Conservation (phyloP, 2,329 filamentous ascomycete species). For the Chaetomiaceae sp. region DNA sequence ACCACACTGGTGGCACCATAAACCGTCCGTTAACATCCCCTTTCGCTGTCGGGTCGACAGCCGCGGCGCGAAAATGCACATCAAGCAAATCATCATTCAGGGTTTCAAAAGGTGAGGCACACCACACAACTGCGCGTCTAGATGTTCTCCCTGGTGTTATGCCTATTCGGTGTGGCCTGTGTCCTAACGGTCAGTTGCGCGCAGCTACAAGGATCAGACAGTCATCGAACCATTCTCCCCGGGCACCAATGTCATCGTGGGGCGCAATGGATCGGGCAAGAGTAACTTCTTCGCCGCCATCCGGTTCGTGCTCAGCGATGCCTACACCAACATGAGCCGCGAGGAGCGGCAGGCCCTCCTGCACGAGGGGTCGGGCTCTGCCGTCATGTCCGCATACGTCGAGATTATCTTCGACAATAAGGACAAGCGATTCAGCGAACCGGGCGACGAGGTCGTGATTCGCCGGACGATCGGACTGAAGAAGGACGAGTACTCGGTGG, state of each 20-base stretch:
- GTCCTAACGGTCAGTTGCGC: conserved; percentile 3
- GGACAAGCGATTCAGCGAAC: conserved; percentile 90
- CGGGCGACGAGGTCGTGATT: conserved; percentile 82
- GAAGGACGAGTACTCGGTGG: conserved; percentile 97
- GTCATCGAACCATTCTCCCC: conserved; percentile 97
- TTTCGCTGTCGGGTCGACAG: conserved; percentile 26
- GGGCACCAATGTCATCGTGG: conserved; percentile 96
- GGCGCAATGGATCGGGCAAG: conserved; percentile 98
- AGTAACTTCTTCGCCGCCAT: conserved; percentile 99
- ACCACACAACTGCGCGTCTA: background rate
- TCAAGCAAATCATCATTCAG: conserved; percentile 99
- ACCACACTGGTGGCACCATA: conserved; percentile 1
- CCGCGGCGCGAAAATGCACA: conserved; percentile 64
- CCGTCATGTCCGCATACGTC: conserved; percentile 98
- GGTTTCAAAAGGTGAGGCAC: conserved; percentile 85
- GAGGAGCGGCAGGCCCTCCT: conserved; percentile 93
- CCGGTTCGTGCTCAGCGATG: conserved; percentile 95
- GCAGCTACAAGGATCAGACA: conserved; percentile 97
- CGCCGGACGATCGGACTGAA: conserved; percentile 93
- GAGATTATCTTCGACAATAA: conserved; percentile 98
- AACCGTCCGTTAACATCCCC: conserved; percentile 1
- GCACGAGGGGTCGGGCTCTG: conserved; percentile 96
- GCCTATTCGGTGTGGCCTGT: background rate
- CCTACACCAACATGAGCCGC: conserved; percentile 90
- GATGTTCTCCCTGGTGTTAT: background rate